Conservation (phyloP, 768 basidiomycete genomes). For the Leccinum broughii region DNA sequence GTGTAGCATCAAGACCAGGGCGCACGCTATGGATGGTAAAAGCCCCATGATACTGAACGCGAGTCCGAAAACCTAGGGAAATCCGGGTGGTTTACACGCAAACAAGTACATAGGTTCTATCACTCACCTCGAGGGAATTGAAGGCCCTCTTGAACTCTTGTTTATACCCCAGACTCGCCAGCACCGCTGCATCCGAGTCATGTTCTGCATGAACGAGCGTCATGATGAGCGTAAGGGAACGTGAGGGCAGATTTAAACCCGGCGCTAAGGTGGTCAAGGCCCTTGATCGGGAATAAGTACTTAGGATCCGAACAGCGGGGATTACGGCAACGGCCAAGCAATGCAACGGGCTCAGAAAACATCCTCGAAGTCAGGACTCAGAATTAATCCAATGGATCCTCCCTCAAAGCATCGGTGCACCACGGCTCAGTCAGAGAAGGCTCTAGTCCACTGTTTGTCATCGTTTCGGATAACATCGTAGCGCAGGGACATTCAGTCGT, state of each 20-base stretch:
- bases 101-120: neutral
- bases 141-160: conserved; percentile 37
- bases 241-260: neutral
- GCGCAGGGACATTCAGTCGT: too few species aligned
- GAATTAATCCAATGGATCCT: too few species aligned
- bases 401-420: too few species aligned
- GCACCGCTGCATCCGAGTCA: conserved; percentile 31
- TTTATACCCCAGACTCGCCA: conserved; percentile 34
- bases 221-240: conserved; percentile 1
- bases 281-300: neutral
- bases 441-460: neutral
- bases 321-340: neutral
- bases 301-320: neutral
- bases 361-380: too few species aligned
- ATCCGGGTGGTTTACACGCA: neutral
- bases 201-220: neutral
- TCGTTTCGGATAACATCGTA: neutral
- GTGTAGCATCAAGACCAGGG: too few species aligned
- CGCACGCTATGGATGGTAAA: conserved; percentile 63
- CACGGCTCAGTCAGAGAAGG: too few species aligned
- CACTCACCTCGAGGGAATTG: conserved; percentile 29
- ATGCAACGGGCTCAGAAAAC: too few species aligned
- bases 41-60: conserved; percentile 70
- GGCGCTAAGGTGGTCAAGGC: neutral
- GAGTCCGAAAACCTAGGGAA: conserved; percentile 58